Evolutionary conservation across 352 stramenopile species (phyloP).

Genomic region (Aphanomyces euteiches): DNA sequence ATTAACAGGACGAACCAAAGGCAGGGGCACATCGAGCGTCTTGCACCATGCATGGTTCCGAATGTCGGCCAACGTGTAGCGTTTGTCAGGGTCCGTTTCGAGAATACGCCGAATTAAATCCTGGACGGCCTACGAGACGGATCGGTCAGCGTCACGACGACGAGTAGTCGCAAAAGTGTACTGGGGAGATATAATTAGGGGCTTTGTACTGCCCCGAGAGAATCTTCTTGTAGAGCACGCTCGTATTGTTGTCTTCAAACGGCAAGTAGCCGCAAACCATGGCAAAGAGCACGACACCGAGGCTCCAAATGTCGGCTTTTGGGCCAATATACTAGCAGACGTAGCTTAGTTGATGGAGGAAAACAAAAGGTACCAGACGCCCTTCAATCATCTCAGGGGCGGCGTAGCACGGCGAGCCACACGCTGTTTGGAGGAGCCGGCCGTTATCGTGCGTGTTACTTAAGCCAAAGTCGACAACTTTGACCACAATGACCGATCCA

Average conservation of each 20-base stretch:
- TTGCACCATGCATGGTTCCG: conserved; percentile 76
- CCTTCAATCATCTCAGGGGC: conserved; percentile 91
- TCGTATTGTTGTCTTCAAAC: conserved; percentile 91
- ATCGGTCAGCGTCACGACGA: neutral
- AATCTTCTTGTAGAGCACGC: conserved; percentile 91
- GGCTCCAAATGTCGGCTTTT: conserved; percentile 87
- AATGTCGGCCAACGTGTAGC: conserved; percentile 71
- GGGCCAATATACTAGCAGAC: conserved; percentile 60
- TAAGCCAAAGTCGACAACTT: conserved; percentile 92
- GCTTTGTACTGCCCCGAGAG: conserved; percentile 79
- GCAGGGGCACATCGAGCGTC: conserved; percentile 31
- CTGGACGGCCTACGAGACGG: conserved; percentile 43
- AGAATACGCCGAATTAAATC: conserved; percentile 83
- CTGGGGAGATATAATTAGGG: conserved; percentile 68
- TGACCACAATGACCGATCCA: conserved; percentile 52
- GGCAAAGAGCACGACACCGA: conserved; percentile 91
- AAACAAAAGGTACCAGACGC: conserved; percentile 37
- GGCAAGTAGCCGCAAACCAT: conserved; percentile 89
- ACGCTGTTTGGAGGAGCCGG: conserved; percentile 82
- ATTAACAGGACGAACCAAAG: conserved; percentile 3
- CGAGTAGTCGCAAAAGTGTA: conserved; percentile 28
- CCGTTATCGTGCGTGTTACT: conserved; percentile 86
- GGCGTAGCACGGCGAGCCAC: conserved; percentile 90
- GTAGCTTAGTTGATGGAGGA: neutral
- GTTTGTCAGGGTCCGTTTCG: conserved; percentile 76